Base-by-base conservation (phyloP, 306 rosid genomes). In the Vachellia collinsii region DNA sequence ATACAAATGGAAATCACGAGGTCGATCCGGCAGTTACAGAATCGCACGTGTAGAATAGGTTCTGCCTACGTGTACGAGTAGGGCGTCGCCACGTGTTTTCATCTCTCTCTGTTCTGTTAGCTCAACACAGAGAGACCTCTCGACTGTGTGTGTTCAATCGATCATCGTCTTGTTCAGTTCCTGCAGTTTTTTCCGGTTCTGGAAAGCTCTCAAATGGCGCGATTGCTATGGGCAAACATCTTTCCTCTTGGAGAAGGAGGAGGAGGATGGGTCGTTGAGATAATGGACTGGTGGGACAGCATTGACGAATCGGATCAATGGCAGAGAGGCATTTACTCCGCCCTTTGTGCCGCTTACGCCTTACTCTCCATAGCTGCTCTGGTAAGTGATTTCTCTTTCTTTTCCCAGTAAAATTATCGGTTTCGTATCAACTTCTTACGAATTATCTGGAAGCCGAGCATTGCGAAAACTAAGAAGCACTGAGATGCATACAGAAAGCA, bases 331-430 rank as follows among this genome's bases (percentile, higher is more conserved):
- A 81, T 85, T 84, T 91, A 89, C 83, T 75, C 34, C 78, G 53
- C 85, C 50, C 79, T 91, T 0, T 87, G 88, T 38, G 89, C 75
- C 17, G 80, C 90, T 72, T 92, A 85, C 76, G 89, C 84, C 38
- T 70, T 56, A 12, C 88, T 92, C 64, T 91, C 97, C 51, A 22
- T 89, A 54, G 73, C 86, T 74, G 88, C 95, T 25, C 79, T 92
- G 81, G 93, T 91, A 58, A 36, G 73, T 79, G 4, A 3, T 75
- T 34, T 77, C 75, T 58, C 73, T 19, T 4, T 53, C 65, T 7
- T 34, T 78, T 62, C 6, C 51, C 3, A 2, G 69, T 14, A 39
- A 80, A 74, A 14, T 59, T 46, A 3, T 58, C 6, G 37, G 29
- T 62, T 63, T 63, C 69, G 7, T 6, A 14, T 63, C 1, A 34